Base-by-base conservation (phyloP, 352 stramenopile genomes). In the Globisporangium uncinulatum region DNA sequence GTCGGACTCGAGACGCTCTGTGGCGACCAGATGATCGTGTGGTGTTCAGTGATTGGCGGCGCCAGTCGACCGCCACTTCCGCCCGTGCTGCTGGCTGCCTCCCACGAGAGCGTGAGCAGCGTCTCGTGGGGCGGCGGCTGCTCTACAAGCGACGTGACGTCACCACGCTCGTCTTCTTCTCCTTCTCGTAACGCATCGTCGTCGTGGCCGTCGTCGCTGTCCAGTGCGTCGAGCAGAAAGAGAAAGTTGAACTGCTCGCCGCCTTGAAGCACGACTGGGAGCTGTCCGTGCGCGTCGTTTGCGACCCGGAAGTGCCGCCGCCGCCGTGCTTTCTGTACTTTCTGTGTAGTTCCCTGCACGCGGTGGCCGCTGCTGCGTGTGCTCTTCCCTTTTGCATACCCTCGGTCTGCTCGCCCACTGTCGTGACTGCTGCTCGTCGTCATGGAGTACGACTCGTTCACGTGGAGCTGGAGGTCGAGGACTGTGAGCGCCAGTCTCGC, bases 181-280 rank as follows among this genome's bases (percentile, higher is more conserved):
- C n/a, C 21, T 42, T 14, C 0, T 19, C 15, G 2, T 8, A 29
- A 21, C 51, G 39, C 39, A 57, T 37, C 21, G 51, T 34, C 34
- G 71, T 62, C 19, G 63, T 19, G 17, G 15, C 0, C 42, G 15
- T 4, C n/a, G 9, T 17, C 43, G 10, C 29, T 10, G 3, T 14
- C 43, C n/a, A 48, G n/a, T 17, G 63, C 62, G 55, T 79, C 73
- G 50, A 86, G 42, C 42, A 80, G 54, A 39, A 73, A 82, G 9
- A 82, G 54, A 37, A 89, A 91, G 57, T 89, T 87, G 66, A 73
- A 82, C 58, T 82, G 71, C 58, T 91, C 81, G 31, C 70, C 65
- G 3, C 78, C 67, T 0, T 65, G 51, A 10, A 91, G 50, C 29
- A 67, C 50, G 34, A 89, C 73, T n/a, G 81, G 81, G 66, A 87